These are phyloP conservation scores for Dimargaris cristalligena DNA, from an alignment of 192 early-diverging fungal genomes.

Conservation along the genomic window DNA sequence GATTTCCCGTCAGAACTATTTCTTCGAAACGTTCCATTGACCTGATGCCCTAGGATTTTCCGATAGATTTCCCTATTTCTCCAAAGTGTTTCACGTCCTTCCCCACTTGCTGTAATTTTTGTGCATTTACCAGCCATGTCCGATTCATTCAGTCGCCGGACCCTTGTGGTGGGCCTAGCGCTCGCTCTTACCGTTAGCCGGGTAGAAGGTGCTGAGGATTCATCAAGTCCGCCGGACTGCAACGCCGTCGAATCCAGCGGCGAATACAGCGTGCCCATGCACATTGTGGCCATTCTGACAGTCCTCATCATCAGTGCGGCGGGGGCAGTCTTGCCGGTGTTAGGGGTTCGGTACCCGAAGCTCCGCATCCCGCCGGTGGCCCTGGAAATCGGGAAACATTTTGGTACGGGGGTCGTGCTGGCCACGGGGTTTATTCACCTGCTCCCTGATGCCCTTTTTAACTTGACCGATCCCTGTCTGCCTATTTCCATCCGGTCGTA, in stretches of 20 bases:
- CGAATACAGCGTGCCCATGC: slow-evolving; percentile 14
- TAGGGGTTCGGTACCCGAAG: slow-evolving; percentile 17
- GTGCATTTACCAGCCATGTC: no score
- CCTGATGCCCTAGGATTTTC: no score
- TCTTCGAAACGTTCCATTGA: no score
- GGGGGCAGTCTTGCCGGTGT: slow-evolving; percentile 31
- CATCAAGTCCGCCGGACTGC: not conserved
- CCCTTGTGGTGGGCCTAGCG: no score
- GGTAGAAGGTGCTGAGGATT: no score
- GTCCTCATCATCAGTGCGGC: slow-evolving; percentile 31
- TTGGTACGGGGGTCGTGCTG: slow-evolving; percentile 51
- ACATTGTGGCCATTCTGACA: slow-evolving; percentile 34
- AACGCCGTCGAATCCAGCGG: not conserved
- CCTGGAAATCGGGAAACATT: slow-evolving; percentile 30
- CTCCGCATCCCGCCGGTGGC: slow-evolving; percentile 14
- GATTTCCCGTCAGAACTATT: no score
- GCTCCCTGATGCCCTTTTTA: slow-evolving; percentile 36
- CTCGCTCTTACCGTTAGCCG: no score
- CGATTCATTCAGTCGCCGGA: no score
- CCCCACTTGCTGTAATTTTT: no score
- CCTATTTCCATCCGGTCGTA: slow-evolving; percentile 28
- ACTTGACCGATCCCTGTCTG: slow-evolving; percentile 38
- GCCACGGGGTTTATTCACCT: slow-evolving; percentile 69
- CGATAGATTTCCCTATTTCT: no score
- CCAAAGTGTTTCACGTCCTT: no score